Conservation (phyloP, 2,329 filamentous ascomycete genomes). For the Fusarium stilboides region DNA sequence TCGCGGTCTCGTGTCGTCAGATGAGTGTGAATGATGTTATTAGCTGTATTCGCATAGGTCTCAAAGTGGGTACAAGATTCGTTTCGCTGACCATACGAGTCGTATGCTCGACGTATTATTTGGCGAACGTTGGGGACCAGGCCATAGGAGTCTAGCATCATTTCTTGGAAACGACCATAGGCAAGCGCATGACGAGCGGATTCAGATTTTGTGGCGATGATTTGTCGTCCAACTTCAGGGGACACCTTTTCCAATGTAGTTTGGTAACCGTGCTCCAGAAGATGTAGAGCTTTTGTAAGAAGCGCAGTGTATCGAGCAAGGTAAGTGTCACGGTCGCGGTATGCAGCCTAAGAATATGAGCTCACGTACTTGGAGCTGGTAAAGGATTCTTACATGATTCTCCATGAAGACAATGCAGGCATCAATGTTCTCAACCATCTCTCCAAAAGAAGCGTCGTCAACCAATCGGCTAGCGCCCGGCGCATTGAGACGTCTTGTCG, state of each 20-base stretch:
- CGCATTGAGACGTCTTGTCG: constrained; percentile 90
- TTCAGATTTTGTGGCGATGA: constrained; percentile 69
- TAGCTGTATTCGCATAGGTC: constrained; percentile 68
- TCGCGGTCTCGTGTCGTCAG: constrained; percentile 68
- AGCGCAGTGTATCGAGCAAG: constrained; percentile 89
- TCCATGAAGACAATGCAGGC: constrained; percentile 95
- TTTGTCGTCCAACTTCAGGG: constrained; percentile 68
- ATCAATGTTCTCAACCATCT: constrained; percentile 90
- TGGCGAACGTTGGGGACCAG: constrained; percentile 70
- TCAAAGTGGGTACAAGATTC: constrained; percentile 61
- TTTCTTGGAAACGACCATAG: constrained; percentile 73
- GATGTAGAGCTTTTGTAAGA: constrained; percentile 76
- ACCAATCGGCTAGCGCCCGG: constrained; percentile 90
- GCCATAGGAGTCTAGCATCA: constrained; percentile 70
- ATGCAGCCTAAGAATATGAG: constrained; percentile 72
- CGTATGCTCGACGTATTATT: constrained; percentile 67
- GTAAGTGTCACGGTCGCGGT: constrained; percentile 90
- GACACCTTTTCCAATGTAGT: constrained; percentile 68
- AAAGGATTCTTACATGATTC: constrained; percentile 73
- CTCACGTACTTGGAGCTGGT: too few species aligned
- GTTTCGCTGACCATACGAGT: constrained; percentile 64
- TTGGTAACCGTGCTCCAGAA: constrained; percentile 72
- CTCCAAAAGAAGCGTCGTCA: constrained; percentile 85
- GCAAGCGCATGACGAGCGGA: constrained; percentile 72
- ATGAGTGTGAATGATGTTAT: constrained; percentile 70